Evolutionary conservation across 371 early-diverging fungal species (phyloP), one percentile per base, ranked within the genome.

Genomic region (Funneliformis caledonium): DNA sequence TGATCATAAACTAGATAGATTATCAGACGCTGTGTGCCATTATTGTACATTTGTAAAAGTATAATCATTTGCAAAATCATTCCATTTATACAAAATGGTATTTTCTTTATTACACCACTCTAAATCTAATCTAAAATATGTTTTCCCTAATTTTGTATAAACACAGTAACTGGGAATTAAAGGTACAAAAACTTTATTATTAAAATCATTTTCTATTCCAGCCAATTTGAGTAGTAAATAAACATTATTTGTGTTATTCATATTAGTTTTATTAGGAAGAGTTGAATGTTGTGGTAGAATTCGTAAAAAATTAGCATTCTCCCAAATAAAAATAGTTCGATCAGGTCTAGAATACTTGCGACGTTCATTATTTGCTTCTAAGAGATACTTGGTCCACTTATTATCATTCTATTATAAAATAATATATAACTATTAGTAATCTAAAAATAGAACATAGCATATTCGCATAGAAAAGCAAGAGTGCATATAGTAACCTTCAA

Each of bases 151-250:
- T 42, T 68, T 42, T 45, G 33, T 68, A 68, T 43, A 43, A 5
- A 45, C 19, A 16, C 2, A 2, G 45, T 68, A 68, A 19, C 45
- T 47, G 22, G 69, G 4, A 45, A 69, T 37, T 43, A 69, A 43
- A n/a, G 69, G 47, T 12, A 45, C 69, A 69, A 42, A 68, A 43
- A 45, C 45, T 69, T 69, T 69, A 42, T 69, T 5, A 69, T 45
- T n/a, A 42, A 37, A 8, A n/a, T 69, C 47, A 16, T 7, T 33
- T 19, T 68, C 45, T 7, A 37, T 42, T 31, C 33, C 64, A 64
- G 8, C 33, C 12, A 64, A 26, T 64, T 4, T 64, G 10, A 64
- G 31, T 26, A 31, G 11, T 31, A 33, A 14, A 64, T 64, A 64
- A 33, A 64, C 4, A 9, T 14, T 64, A 12, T 9, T 33, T 9